Evolutionary conservation across 1,284 basidiomycete species (phyloP), one percentile per base, ranked within the genome.

Genomic region (Austroboletus novae-zelandiae): DNA sequence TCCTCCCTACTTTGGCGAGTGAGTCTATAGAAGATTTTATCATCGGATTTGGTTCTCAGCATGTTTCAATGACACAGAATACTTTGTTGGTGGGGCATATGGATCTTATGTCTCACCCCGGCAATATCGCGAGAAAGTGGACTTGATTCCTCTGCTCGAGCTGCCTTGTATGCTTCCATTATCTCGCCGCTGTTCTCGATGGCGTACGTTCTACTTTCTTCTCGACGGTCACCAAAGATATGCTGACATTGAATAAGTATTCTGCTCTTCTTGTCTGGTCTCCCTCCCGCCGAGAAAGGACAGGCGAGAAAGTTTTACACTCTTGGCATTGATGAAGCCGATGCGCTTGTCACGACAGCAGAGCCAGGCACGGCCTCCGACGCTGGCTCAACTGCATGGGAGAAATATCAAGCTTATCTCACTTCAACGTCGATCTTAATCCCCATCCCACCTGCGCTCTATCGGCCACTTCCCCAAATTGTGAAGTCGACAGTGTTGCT

Each of bases 231-330:
- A 6, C 18, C 32, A 7, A 14, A 23, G 37, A 14, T 27, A 23
- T 5, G 11, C 44, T 39, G 8, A 45, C 18, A 11, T 15, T 29
- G 44, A 13, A 20, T 18, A 14, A 85, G 81, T 35, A 69, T 89
- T 17, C 71, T 88, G 9, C 75, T 84, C 67, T 87, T 86, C 66
- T 79, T 75, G 3, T 86, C 84, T 4, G 88, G 87, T 3, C 62
- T 91, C 15, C 88, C 87, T 0, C 82, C 82, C 0, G 84, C 85
- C 1, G 86, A 89, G 64, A 89, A 87, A 65, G 84, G 86, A 1
- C 75, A 79, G 18, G 85, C 84, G 5, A 77, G 81, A 60, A 79
- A 77, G 57, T 86, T 80, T 61, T 88, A 79, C 66, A 77, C 77
- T 17, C 70, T 81, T 57, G 74, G 73, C 2, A 67, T 71, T 14